Evolutionary conservation across 768 basidiomycete species (phyloP).

Genomic region (Agrocybe chaxingu): DNA sequence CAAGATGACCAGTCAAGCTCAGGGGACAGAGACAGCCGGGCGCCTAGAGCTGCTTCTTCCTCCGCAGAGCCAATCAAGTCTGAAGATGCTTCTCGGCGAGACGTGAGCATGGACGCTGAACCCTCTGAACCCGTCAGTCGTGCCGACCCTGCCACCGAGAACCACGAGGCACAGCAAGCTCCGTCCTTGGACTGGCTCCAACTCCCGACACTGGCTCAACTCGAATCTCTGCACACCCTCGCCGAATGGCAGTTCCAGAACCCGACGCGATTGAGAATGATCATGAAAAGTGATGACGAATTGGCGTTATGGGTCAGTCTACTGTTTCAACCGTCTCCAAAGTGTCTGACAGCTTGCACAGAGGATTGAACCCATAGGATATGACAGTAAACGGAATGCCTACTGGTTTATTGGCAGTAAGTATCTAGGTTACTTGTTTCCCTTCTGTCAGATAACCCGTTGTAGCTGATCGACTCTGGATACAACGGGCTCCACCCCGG

Average conservation of each 20-base stretch:
- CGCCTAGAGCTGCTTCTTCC: not conserved
- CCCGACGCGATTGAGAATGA: constrained; percentile 58
- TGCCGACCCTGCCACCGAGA: constrained; percentile 5
- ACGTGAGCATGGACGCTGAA: no score
- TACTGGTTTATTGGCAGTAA: constrained; percentile 85
- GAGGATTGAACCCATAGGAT: constrained; percentile 86
- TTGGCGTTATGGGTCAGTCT: constrained; percentile 68
- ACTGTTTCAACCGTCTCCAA: constrained; percentile 4
- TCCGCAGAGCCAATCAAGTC: not conserved
- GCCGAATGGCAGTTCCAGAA: constrained; percentile 90
- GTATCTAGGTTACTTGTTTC: constrained; percentile 16
- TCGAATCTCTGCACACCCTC: constrained; percentile 70
- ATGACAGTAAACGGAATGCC: constrained; percentile 72
- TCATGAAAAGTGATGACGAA: constrained; percentile 82
- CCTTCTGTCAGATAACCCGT: constrained; percentile 5
- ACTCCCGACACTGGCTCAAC: constrained; percentile 66
- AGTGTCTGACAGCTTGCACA: constrained; percentile 23
- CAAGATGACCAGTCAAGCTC: not conserved
- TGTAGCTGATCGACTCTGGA: constrained; percentile 80
- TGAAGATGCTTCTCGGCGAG: not conserved
- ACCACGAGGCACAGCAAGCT: constrained; percentile 25
- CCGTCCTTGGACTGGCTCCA: constrained; percentile 62
- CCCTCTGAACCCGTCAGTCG: no score
- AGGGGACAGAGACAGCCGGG: not conserved
- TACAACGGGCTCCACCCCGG: constrained; percentile 68